A percentile compares a stretch with the other conserved stretches of the same genome.
Conservation (phyloP, 768 basidiomycete genomes). For the Lactarius deliciosus region DNA sequence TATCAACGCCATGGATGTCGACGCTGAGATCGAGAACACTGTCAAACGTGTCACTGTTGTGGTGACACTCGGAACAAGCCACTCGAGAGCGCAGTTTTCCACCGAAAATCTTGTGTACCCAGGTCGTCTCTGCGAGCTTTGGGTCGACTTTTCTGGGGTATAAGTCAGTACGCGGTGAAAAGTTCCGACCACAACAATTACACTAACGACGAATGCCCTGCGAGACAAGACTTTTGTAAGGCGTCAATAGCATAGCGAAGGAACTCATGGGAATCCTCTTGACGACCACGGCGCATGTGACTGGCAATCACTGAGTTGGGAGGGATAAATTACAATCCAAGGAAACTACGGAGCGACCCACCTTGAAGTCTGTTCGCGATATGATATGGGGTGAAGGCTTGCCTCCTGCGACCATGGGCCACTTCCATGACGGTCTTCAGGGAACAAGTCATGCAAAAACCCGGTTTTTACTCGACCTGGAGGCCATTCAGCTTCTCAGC, state of each 20-base stretch:
- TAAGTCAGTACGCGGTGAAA: conserved; percentile 4
- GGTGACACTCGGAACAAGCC: conserved; percentile 72
- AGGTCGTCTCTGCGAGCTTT: conserved; percentile 79
- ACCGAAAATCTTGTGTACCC: conserved; percentile 94
- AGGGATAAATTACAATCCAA: conserved; percentile 21
- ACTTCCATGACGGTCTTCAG: conserved; percentile 57
- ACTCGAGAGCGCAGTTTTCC: conserved; percentile 91
- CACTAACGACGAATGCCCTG: conserved; percentile 67
- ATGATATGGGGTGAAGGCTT: conserved; percentile 58
- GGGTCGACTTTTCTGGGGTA: conserved; percentile 61
- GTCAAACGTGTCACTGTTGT: conserved; percentile 97
- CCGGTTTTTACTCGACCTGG: conserved; percentile 43
- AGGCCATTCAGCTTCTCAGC: conserved; percentile 1
- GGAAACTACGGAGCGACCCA: conserved; percentile 33
- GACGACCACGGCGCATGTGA: conserved; percentile 84
- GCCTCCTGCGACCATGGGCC: conserved; percentile 45
- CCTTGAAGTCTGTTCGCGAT: conserved; percentile 72
- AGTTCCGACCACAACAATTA: not conserved
- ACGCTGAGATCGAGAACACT: conserved; percentile 90
- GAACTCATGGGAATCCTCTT: conserved; percentile 98
- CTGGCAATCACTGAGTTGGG: conserved; percentile 74
- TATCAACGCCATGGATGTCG: conserved; percentile 68
- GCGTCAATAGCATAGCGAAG: conserved; percentile 92
- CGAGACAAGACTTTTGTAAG: conserved; percentile 80
- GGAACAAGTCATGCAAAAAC: conserved; percentile 81